Conservation (phyloP, 2,329 filamentous ascomycete species). For the Monosporascus sp. region DNA sequence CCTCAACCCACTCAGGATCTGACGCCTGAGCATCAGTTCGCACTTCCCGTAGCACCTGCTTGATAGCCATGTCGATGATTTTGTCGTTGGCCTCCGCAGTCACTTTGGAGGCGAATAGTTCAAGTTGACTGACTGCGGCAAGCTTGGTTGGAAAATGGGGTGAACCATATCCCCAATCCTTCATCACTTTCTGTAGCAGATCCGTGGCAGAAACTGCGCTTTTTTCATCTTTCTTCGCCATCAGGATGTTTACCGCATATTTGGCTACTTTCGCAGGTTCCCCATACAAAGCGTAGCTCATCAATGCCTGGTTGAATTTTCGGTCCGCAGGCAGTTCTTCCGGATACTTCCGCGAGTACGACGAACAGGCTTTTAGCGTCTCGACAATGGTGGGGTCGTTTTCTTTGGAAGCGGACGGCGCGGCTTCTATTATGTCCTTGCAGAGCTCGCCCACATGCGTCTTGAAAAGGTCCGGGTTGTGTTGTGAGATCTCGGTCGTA, state of each 20-base stretch:
- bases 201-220: slow-evolving; percentile 79
- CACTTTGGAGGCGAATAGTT: slow-evolving; percentile 67
- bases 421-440: slow-evolving; percentile 75
- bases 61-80: slow-evolving; percentile 73
- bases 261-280: slow-evolving; percentile 80
- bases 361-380: slow-evolving; percentile 88
- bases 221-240: slow-evolving; percentile 69
- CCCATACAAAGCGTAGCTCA: slow-evolving; percentile 78
- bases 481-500: slow-evolving; percentile 84
- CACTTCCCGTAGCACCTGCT: slow-evolving; percentile 67
- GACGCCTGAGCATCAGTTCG: slow-evolving; percentile 54
- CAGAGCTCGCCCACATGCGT: slow-evolving; percentile 89
- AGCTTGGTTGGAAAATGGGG: slow-evolving; percentile 72
- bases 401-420: slow-evolving; percentile 61
- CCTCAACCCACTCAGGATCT: slow-evolving; percentile 62
- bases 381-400: slow-evolving; percentile 77
- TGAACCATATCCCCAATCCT: slow-evolving; percentile 67
- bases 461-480: slow-evolving; percentile 86
- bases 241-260: slow-evolving; percentile 85
- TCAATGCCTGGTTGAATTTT: slow-evolving; percentile 75
- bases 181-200: slow-evolving; percentile 69
- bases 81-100: slow-evolving; percentile 68
- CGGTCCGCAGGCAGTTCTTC: slow-evolving; percentile 76
- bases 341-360: slow-evolving; percentile 82
- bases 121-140: slow-evolving; percentile 67